phyloP scores from a whole-genome alignment of 2,329 filamentous ascomycete species.

The Aspergillus quadricinctus region DNA sequence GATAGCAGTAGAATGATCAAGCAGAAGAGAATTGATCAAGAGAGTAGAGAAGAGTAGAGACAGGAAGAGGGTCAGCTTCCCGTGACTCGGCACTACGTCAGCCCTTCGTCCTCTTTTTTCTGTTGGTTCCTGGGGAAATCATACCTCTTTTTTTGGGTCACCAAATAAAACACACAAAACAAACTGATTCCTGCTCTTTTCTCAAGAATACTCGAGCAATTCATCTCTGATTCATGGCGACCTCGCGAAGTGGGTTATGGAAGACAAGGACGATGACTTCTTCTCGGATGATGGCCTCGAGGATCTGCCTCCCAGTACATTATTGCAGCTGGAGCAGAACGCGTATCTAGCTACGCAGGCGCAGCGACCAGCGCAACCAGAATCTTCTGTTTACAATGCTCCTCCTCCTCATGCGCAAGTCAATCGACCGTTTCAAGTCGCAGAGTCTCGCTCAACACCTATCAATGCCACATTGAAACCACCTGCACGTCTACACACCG shows the following conservation, averaged over 20 bases:
- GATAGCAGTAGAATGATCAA: conserved; percentile 2
- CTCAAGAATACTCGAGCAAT: not conserved
- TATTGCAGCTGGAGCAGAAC: conserved; percentile 43
- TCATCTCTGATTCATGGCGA: conserved; percentile 30
- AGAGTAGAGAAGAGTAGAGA: not conserved
- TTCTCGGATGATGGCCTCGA: conserved; percentile 47
- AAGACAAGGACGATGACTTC: conserved; percentile 45
- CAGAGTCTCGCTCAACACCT: conserved; percentile 6
- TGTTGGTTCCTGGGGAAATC: not conserved
- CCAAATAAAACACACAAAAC: not conserved
- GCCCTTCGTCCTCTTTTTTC: conserved; percentile 1
- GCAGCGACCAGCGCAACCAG: conserved; percentile 19
- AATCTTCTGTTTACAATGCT: conserved; percentile 2
- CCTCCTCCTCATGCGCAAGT: conserved; percentile 1
- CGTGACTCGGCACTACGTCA: not conserved
- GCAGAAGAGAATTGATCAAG: not conserved
- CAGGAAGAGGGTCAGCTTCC: not conserved
- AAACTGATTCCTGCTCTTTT: not conserved
- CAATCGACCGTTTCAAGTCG: not conserved
- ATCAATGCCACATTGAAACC: conserved; percentile 20
- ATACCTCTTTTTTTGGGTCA: not conserved
- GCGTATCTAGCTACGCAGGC: conserved; percentile 43
- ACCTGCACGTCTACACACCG: conserved; percentile 28
- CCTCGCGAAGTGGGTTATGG: conserved; percentile 37
- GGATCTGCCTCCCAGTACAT: conserved; percentile 39